Conservation (phyloP, 805 yeast genomes). For the Kluyveromyces dobzhanskii region DNA sequence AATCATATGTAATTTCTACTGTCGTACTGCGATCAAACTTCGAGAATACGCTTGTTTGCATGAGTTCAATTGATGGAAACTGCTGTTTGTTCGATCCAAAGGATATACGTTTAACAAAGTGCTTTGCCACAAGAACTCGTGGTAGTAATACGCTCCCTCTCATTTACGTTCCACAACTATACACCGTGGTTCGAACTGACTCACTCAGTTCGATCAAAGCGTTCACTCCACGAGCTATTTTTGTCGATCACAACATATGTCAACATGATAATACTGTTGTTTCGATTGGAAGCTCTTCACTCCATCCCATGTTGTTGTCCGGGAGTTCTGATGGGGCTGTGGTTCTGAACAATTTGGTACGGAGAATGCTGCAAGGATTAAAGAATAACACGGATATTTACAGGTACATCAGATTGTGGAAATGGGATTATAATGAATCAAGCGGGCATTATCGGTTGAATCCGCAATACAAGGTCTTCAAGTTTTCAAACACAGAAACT, state of each 20-base stretch:
- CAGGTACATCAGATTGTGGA: slow-evolving; percentile 28
- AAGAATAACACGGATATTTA: slow-evolving; percentile 25
- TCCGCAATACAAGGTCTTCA: slow-evolving; percentile 32
- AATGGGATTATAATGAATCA: slow-evolving; percentile 34
- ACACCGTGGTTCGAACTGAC: slow-evolving; percentile 35
- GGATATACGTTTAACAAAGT: slow-evolving; percentile 26
- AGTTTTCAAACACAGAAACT: slow-evolving; percentile 22
- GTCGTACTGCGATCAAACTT: slow-evolving; percentile 29
- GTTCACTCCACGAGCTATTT: slow-evolving; percentile 31
- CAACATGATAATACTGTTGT: slow-evolving; percentile 35
- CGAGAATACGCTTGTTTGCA: slow-evolving; percentile 27
- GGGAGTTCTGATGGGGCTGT: slow-evolving; percentile 46
- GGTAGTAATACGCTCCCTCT: slow-evolving; percentile 25
- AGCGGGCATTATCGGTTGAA: slow-evolving; percentile 35
- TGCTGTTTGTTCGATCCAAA: slow-evolving; percentile 30
- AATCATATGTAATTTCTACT: slow-evolving; percentile 31
- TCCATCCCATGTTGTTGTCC: slow-evolving; percentile 40
- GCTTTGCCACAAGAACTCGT: slow-evolving; percentile 26
- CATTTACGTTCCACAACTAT: slow-evolving; percentile 27
- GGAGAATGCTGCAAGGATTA: slow-evolving; percentile 30
- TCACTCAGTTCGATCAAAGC: slow-evolving; percentile 33
- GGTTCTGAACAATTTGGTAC: slow-evolving; percentile 33
- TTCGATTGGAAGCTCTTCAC: slow-evolving; percentile 32
- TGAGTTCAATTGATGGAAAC: slow-evolving; percentile 38
- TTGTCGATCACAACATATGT: slow-evolving; percentile 28